Evolutionary conservation across 1,139 yeast genomes (phyloP).

Genomic region (Suhomyces terraborum): DNA sequence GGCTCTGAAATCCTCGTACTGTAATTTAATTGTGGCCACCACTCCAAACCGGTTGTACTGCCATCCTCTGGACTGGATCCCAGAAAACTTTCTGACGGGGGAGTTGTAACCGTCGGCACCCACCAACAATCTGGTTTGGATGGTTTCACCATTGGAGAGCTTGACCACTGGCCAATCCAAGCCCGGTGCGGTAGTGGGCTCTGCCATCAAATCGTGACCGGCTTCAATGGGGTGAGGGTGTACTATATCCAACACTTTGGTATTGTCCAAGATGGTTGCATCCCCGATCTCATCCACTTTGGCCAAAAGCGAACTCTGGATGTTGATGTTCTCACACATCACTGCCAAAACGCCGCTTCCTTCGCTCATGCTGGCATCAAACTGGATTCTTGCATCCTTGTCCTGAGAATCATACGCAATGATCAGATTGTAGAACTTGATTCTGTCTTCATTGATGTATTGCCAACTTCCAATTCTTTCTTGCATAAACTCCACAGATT

Average conservation of each 20-base stretch:
- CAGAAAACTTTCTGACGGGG: conserved; percentile 82
- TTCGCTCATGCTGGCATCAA: conserved; percentile 44
- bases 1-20: conserved; percentile 66
- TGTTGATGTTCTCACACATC: conserved; percentile 86
- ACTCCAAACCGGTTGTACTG: conserved; percentile 83
- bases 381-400: conserved; percentile 65
- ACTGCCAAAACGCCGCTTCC: conserved; percentile 55
- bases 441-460: conserved; percentile 64
- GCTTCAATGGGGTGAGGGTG: conserved; percentile 19
- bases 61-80: conserved; percentile 91
- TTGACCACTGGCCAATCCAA: conserved; percentile 78
- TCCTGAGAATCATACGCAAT: conserved; percentile 83
- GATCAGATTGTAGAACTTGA: conserved; percentile 78
- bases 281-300: conserved; percentile 55
- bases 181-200: conserved; percentile 23
- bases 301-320: conserved; percentile 69
- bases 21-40: conserved; percentile 81
- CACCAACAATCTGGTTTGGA: conserved; percentile 72
- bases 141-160: conserved; percentile 62
- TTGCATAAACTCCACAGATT: conserved; percentile 65
- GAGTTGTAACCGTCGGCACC: conserved; percentile 98
- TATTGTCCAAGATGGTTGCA: conserved; percentile 58
- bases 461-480: conserved; percentile 74
- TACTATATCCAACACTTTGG: conserved; percentile 61
- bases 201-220: conserved; percentile 10